A percentile compares a stretch with the other conserved stretches of the same genome.
These are phyloP conservation scores for Russula sp. DNA, from an alignment of 768 basidiomycete species.

Conservation along the genomic window DNA sequence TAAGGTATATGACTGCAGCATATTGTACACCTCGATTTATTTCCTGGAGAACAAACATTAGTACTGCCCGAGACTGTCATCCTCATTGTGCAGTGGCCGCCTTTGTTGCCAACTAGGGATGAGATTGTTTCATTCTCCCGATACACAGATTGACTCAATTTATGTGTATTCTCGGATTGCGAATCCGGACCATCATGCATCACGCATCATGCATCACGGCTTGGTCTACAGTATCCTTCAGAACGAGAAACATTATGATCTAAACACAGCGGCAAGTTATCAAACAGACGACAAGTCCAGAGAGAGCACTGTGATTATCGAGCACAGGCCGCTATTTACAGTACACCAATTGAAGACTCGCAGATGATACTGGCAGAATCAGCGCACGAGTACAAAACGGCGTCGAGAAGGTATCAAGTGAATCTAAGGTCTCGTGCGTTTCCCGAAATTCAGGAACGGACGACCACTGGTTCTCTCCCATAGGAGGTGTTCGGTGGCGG, in stretches of 20 bases:
- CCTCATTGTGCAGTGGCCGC: no score
- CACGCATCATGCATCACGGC: no score
- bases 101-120: no score
- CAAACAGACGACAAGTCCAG: not conserved
- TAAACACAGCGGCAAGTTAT: no score
- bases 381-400: not conserved
- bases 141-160: no score
- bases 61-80: not conserved
- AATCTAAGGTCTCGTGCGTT: no score
- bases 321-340: not conserved
- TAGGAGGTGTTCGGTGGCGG: no score
- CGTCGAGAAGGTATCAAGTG: not conserved
- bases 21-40: not conserved
- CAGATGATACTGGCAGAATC: not conserved
- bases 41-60: not conserved
- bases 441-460: not conserved
- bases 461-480: constrained; percentile 91
- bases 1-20: not conserved
- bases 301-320: not conserved
- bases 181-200: no score
- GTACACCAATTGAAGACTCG: not conserved
- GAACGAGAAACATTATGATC: no score
- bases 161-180: no score
- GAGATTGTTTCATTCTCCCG: no score
- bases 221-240: no score